phyloP scores from a whole-genome alignment of 225 moss, liverwort and hornwort genomes.

The Marchantia paleacea region DNA sequence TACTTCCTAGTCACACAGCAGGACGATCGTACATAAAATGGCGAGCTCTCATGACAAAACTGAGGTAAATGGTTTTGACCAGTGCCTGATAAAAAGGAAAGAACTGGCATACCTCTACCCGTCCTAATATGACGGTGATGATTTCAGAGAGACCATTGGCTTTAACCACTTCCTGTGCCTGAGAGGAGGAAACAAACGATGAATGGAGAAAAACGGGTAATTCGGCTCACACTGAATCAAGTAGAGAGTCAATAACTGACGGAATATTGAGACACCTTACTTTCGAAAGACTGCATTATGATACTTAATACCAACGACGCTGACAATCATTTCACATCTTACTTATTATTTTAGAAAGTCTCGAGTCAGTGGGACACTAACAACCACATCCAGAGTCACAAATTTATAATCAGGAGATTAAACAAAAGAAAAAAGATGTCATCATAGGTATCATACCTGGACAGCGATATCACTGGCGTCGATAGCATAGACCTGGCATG shows the following conservation, averaged over 20 bases:
- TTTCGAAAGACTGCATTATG: too few relatives aligned
- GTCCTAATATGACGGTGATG: conserved; percentile 81
- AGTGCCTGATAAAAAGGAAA: too few relatives aligned
- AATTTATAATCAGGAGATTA: neutral
- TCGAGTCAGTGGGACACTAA: neutral
- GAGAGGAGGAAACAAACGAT: neutral
- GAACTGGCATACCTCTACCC: conserved; percentile 60
- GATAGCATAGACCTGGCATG: conserved; percentile 75
- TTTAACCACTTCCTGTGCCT: conserved; percentile 93
- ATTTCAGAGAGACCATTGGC: conserved; percentile 66
- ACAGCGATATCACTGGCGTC: conserved; percentile 96
- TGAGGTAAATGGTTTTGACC: too few relatives aligned
- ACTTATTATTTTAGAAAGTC: too few relatives aligned
- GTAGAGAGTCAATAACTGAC: neutral
- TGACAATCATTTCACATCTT: too few relatives aligned
- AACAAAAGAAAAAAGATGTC: too few relatives aligned
- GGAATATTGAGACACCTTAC: too few relatives aligned
- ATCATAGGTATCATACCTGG: conserved; percentile 53
- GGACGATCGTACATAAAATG: neutral
- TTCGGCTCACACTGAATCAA: neutral
- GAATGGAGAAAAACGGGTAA: neutral
- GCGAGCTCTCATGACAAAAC: too few relatives aligned
- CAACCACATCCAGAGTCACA: neutral
- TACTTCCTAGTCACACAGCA: neutral
- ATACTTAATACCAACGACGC: too few relatives aligned